A percentile compares a stretch with the other conserved stretches of the same genome.
Evolutionary conservation across 139 green algal species (phyloP).

Genomic region (Pleodorina starrii): DNA sequence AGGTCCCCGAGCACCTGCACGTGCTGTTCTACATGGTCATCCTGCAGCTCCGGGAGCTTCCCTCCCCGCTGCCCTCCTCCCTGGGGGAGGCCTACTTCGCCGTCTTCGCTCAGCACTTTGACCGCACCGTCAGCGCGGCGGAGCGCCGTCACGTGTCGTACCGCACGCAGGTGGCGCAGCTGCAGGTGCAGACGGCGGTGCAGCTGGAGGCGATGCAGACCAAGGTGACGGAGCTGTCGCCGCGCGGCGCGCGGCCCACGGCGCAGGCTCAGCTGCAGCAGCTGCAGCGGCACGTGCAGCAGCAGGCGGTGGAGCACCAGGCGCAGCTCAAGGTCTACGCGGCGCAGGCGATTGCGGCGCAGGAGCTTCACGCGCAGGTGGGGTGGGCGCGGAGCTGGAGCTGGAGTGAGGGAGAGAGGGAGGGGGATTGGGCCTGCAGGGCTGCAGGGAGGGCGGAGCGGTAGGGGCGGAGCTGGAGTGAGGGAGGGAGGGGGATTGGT

Average conservation of each 20-base stretch:
- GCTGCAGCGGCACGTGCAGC: slow-evolving; percentile 23
- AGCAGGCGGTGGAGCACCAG: not conserved
- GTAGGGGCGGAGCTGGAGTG: too few relatives aligned
- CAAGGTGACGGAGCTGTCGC: slow-evolving; percentile 9
- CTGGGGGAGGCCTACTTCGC: slow-evolving; percentile 24
- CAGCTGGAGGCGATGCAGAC: slow-evolving; percentile 7
- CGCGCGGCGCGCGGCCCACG: not conserved
- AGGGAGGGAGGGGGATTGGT: too few relatives aligned
- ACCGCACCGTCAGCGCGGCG: not conserved
- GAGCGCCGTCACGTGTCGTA: not conserved
- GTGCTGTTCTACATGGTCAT: slow-evolving; percentile 37
- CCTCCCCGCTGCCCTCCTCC: slow-evolving; percentile 19
- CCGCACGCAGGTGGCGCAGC: not conserved
- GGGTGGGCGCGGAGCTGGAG: too few relatives aligned
- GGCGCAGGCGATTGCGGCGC: not conserved
- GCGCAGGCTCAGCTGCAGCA: slow-evolving; percentile 24
- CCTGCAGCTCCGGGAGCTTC: slow-evolving; percentile 38
- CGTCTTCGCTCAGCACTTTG: slow-evolving; percentile 31
- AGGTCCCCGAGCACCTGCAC: slow-evolving; percentile 18
- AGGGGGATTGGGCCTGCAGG: too few relatives aligned
- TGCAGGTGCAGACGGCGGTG: not conserved
- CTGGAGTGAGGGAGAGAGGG: too few relatives aligned
- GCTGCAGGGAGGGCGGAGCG: too few relatives aligned
- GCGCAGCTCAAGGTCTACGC: slow-evolving; percentile 4
- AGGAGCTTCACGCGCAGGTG: not conserved